Conservation (phyloP, 2,329 filamentous ascomycete genomes). For the Aspergillus sp. region DNA sequence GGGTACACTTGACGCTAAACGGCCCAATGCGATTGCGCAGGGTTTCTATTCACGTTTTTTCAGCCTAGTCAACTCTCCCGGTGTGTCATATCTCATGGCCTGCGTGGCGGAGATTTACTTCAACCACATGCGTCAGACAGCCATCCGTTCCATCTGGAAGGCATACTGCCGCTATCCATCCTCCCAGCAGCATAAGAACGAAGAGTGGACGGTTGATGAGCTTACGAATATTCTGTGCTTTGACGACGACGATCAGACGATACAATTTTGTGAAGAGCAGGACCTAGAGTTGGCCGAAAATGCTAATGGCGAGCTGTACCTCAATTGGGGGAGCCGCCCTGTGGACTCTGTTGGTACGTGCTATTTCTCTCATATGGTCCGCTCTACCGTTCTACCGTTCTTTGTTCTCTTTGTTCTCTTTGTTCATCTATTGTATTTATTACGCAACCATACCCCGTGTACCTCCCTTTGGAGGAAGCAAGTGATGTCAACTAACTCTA, state of each 20-base stretch:
- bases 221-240: slow-evolving; percentile 55
- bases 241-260: slow-evolving; percentile 55
- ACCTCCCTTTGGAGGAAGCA: slow-evolving; percentile 1
- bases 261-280: slow-evolving; percentile 55
- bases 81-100: slow-evolving; percentile 62
- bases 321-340: slow-evolving; percentile 49
- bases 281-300: slow-evolving; percentile 52
- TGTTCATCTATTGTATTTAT: slow-evolving; percentile 1
- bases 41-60: slow-evolving; percentile 61
- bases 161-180: slow-evolving; percentile 50
- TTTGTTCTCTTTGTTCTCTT: slow-evolving; percentile 4
- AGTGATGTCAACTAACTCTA: slow-evolving; percentile 19
- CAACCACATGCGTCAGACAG: slow-evolving; percentile 56
- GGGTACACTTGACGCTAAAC: slow-evolving; percentile 51
- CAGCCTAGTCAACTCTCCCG: slow-evolving; percentile 53
- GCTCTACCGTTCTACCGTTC: slow-evolving; percentile 25
- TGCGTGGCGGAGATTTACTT: slow-evolving; percentile 66
- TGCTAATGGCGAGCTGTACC: slow-evolving; percentile 47
- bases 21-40: slow-evolving; percentile 55
- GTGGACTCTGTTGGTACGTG: slow-evolving; percentile 51
- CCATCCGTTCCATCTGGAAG: slow-evolving; percentile 56
- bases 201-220: slow-evolving; percentile 58
- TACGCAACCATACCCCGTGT: background rate
- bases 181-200: slow-evolving; percentile 50
- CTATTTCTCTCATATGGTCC: slow-evolving; percentile 11